Percentiles rank a stretch among this genome's conserved stretches.
Evolutionary conservation across 257 asterid species (phyloP).

Genomic region (Solanum phureja): DNA sequence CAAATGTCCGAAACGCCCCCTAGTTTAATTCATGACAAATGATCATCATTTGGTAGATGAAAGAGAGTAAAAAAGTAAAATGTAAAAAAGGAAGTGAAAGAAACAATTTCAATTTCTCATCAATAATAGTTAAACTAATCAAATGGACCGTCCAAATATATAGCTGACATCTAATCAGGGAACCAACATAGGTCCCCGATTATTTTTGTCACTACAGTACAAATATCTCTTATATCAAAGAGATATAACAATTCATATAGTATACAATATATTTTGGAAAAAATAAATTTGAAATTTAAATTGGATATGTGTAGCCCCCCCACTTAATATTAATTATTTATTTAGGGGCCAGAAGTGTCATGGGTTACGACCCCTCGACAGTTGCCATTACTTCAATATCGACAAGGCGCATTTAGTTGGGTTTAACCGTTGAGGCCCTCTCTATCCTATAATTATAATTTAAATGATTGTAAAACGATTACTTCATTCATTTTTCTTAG

Average conservation of each 20-base stretch:
- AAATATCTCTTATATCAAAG: neutral
- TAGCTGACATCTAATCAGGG: too few relatives aligned
- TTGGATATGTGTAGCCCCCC: neutral
- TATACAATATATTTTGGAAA: neutral
- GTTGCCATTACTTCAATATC: neutral
- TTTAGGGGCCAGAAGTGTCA: neutral
- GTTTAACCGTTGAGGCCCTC: neutral
- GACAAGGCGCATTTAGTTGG: neutral
- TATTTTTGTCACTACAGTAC: neutral
- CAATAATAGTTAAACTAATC: neutral
- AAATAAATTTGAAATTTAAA: neutral
- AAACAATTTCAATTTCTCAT: too few relatives aligned
- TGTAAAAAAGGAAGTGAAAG: too few relatives aligned
- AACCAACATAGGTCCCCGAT: neutral
- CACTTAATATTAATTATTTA: neutral
- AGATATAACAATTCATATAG: neutral
- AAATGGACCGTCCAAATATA: too few relatives aligned
- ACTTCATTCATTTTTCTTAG: neutral
- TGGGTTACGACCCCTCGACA: neutral
- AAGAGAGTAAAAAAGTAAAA: too few relatives aligned
- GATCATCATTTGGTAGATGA: too few relatives aligned
- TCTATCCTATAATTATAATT: neutral
- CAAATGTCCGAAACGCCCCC: too few relatives aligned
- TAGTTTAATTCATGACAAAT: too few relatives aligned
- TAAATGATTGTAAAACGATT: neutral